These are phyloP conservation scores for Thalassiosira livingstoniorum DNA, from an alignment of 352 stramenopile genomes.

Conservation along the genomic window DNA sequence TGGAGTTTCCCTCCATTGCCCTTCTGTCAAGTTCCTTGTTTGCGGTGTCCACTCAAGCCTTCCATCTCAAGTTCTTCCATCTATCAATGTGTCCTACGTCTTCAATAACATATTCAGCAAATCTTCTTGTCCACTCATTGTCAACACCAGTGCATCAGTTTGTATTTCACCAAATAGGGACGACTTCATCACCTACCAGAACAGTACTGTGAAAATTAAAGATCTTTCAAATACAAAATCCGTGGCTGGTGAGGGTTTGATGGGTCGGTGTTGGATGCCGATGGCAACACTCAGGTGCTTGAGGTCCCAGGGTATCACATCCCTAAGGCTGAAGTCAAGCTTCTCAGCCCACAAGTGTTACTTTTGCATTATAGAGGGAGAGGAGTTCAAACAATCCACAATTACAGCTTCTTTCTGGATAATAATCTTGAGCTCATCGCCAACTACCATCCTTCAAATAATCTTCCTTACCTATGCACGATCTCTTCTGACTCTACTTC, in stretches of 20 bases:
- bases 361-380: not conserved
- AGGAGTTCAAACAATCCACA: not conserved
- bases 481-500: not conserved
- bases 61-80: too few relatives aligned
- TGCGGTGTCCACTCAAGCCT: too few relatives aligned
- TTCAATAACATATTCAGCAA: too few relatives aligned
- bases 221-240: not conserved
- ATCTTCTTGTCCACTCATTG: not conserved
- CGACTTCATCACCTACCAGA: not conserved
- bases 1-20: too few relatives aligned
- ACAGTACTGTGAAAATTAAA: not conserved
- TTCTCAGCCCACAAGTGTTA: not conserved
- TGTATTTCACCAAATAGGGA: slow-evolving; percentile 1
- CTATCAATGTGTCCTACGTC: too few relatives aligned
- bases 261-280: not conserved
- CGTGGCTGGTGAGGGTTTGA: not conserved
- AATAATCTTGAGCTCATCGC: not conserved
- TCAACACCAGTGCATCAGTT: not conserved
- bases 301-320: not conserved
- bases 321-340: not conserved
- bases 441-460: not conserved
- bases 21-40: too few relatives aligned
- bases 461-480: not conserved
- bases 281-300: not conserved
- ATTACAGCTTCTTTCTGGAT: not conserved